These are phyloP conservation scores for Haberlea rhodopensis DNA, from an alignment of 257 asterid species.

Conservation along the genomic window DNA sequence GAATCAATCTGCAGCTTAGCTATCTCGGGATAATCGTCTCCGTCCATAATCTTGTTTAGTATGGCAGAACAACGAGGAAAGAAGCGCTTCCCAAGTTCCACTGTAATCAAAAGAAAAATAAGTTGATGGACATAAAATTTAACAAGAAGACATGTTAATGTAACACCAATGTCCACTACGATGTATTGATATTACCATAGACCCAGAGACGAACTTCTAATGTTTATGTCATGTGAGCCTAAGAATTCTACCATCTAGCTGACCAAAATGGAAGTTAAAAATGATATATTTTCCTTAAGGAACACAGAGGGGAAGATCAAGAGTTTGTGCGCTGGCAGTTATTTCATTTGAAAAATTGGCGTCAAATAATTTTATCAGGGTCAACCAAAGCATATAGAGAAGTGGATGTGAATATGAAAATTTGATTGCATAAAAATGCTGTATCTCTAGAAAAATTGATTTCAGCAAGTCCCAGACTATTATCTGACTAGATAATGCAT, in stretches of 20 bases:
- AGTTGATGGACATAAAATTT: background rate
- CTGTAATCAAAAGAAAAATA: constrained; percentile 33
- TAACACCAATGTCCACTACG: background rate
- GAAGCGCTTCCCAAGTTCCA: constrained; percentile 96
- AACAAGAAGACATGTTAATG: background rate
- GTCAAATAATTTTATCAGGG: background rate
- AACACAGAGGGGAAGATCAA: constrained; percentile 1
- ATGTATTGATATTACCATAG: background rate
- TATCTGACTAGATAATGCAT: constrained; percentile 2
- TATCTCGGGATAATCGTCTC: constrained; percentile 71
- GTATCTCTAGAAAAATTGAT: background rate
- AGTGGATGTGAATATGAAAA: constrained; percentile 3
- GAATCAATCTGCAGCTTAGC: constrained; percentile 54
- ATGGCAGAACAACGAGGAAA: constrained; percentile 92
- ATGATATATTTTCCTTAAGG: background rate
- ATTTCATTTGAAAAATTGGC: constrained; percentile 5
- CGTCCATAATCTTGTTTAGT: constrained; percentile 80
- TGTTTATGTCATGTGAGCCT: background rate
- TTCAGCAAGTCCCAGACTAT: background rate
- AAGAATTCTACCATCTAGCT: too few species aligned
- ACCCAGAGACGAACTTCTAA: background rate
- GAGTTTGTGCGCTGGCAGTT: background rate
- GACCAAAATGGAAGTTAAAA: background rate
- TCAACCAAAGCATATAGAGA: background rate
- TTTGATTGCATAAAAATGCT: background rate